Evolutionary conservation across 768 basidiomycete species (phyloP).

Genomic region (Astraeus odoratus): DNA sequence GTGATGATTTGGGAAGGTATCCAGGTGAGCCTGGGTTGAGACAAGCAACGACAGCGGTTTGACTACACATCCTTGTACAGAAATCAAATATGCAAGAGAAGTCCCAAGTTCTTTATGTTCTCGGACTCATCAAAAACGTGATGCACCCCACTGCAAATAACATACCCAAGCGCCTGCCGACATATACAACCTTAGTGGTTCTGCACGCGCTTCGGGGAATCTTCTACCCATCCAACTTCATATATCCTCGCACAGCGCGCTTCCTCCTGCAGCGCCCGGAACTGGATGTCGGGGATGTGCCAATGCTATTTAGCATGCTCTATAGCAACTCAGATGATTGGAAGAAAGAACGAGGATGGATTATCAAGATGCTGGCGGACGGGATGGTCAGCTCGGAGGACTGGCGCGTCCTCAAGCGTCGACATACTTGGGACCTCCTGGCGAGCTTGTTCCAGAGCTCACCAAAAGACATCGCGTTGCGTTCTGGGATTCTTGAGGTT

Average conservation of each 20-base stretch:
- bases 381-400: constrained; percentile 71
- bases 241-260: constrained; percentile 78
- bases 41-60: background rate
- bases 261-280: constrained; percentile 88
- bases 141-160: constrained; percentile 36
- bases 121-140: constrained; percentile 57
- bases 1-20: constrained; percentile 53
- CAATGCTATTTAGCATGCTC: constrained; percentile 84
- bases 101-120: constrained; percentile 63
- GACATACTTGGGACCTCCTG: constrained; percentile 86
- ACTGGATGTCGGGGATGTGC: constrained; percentile 77
- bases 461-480: constrained; percentile 41
- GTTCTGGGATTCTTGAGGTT: constrained; percentile 64
- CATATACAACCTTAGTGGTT: constrained; percentile 74
- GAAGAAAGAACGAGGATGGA: constrained; percentile 89
- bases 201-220: constrained; percentile 75
- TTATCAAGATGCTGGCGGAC: constrained; percentile 74
- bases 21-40: constrained; percentile 40
- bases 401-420: constrained; percentile 72
- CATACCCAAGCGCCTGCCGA: constrained; percentile 54
- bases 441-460: constrained; percentile 76
- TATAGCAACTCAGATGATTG: constrained; percentile 75
- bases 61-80: constrained; percentile 19
- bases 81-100: constrained; percentile 70
- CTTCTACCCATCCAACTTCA: constrained; percentile 83